Evolutionary conservation across 768 basidiomycete species (phyloP).

Genomic region (Mycena epipterygia): DNA sequence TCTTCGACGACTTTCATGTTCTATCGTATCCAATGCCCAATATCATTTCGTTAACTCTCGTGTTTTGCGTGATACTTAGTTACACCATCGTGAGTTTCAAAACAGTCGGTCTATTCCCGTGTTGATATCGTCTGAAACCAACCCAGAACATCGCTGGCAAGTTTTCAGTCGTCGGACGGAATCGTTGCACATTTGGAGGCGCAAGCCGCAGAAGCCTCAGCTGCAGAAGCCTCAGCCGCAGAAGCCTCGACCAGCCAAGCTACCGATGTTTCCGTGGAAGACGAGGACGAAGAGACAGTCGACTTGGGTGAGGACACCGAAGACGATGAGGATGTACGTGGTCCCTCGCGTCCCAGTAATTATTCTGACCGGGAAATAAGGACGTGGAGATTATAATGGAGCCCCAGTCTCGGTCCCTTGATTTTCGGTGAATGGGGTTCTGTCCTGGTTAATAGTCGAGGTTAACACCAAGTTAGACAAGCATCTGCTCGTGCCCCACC

Average conservation of each 20-base stretch:
- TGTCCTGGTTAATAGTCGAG: not conserved
- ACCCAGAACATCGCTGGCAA: slow-evolving; percentile 51
- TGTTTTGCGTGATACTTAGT: slow-evolving; percentile 39
- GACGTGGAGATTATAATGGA: slow-evolving; percentile 96
- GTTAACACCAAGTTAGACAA: slow-evolving; percentile 47
- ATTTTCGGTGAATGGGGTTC: slow-evolving; percentile 71
- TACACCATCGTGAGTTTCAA: slow-evolving; percentile 35
- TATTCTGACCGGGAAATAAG: slow-evolving; percentile 49
- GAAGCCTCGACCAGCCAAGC: slow-evolving; percentile 42
- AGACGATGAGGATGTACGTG: slow-evolving; percentile 60
- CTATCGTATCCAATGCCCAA: slow-evolving; percentile 40
- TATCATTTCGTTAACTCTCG: slow-evolving; percentile 40
- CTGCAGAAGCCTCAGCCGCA: slow-evolving; percentile 32
- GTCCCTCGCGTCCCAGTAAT: not conserved
- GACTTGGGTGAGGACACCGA: slow-evolving; percentile 62
- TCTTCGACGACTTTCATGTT: slow-evolving; percentile 28
- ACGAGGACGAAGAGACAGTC: slow-evolving; percentile 54
- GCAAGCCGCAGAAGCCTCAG: slow-evolving; percentile 46
- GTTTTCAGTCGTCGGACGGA: slow-evolving; percentile 60
- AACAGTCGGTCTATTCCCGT: slow-evolving; percentile 11
- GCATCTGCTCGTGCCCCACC: slow-evolving; percentile 50
- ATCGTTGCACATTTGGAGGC: slow-evolving; percentile 65
- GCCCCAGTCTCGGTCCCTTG: slow-evolving; percentile 75
- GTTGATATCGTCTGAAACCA: slow-evolving; percentile 17
- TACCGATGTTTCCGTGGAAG: slow-evolving; percentile 47